Percentiles rank a stretch among this genome's conserved stretches.
Evolutionary conservation across 2,329 filamentous ascomycete species (phyloP).

Genomic region (Fusarium robinianum): DNA sequence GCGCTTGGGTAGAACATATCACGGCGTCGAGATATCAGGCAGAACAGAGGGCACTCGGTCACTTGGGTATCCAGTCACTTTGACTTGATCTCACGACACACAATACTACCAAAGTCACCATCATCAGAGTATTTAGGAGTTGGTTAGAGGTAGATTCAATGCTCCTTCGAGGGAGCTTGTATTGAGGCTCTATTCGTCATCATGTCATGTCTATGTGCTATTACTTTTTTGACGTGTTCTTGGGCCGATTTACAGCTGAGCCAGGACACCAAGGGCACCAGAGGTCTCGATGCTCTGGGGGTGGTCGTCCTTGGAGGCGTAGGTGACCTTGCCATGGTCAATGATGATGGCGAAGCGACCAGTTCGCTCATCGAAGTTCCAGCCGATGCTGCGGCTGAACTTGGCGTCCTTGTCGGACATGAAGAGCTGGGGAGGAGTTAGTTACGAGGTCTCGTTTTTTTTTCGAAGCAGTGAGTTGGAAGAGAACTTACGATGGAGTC

Average conservation of each 20-base stretch:
- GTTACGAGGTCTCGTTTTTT: slow-evolving; percentile 7
- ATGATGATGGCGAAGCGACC: slow-evolving; percentile 79
- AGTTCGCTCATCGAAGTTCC: slow-evolving; percentile 75
- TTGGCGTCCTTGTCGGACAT: slow-evolving; percentile 69
- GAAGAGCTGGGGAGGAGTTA: slow-evolving; percentile 62
- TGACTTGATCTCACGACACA: slow-evolving; percentile 1
- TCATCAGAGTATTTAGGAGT: not conserved
- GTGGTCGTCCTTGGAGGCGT: slow-evolving; percentile 73
- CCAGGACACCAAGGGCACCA: slow-evolving; percentile 58
- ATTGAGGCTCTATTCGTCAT: slow-evolving; percentile 27
- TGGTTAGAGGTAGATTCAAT: slow-evolving; percentile 2
- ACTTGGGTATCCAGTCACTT: slow-evolving; percentile 16
- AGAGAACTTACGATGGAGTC: slow-evolving; percentile 59
- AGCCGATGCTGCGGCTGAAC: slow-evolving; percentile 80
- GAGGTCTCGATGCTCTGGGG: slow-evolving; percentile 51
- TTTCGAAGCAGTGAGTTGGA: not conserved
- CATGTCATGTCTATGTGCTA: slow-evolving; percentile 18
- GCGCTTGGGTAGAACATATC: slow-evolving; percentile 21
- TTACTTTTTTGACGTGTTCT: slow-evolving; percentile 2
- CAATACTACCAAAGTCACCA: slow-evolving; percentile 3
- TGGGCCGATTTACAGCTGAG: slow-evolving; percentile 52
- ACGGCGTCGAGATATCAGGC: slow-evolving; percentile 12
- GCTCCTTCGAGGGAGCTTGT: slow-evolving; percentile 13
- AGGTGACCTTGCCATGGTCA: slow-evolving; percentile 81
- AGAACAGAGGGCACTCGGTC: too few relatives aligned